Base-by-base conservation (phyloP, 176 grass and related monocot species). In the Oryza rufipogon region DNA sequence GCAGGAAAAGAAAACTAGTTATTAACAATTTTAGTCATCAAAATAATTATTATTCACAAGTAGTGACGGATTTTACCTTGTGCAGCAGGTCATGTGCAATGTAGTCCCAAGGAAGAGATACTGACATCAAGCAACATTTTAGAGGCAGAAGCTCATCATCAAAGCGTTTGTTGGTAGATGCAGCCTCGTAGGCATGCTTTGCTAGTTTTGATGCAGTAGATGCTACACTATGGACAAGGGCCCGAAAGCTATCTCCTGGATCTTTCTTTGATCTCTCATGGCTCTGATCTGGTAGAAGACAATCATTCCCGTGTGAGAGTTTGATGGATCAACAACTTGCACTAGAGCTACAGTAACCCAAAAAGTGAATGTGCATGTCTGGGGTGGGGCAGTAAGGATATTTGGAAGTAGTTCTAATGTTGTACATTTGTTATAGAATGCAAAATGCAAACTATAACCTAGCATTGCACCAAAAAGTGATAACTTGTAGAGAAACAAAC, bases 41-140 rank as follows among this genome's bases (percentile, higher is more conserved):
- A 52, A 2, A 70, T 7, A 64, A 15, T 3, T 5, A 70, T 46
- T 56, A 66, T 76, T 22, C 1, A 10, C 66, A 12, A 30, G 28
- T 3, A 0, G 1, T 12, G 12, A 81, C 28, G 26, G 63, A 75
- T 3, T 70, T 83, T 30, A 95, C 96, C 91, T 96, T 96, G 87
- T 95, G 94, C 81, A 98, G 58, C 56, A 94, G 54, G 77, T 95
- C 96, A 26, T 98, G 91, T 1, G 89, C 89, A 56, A 95, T 92
- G 58, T 68, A 60, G 52, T 98, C 96, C 96, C 93, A 98, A 64
- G 96, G 96, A 91, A 96, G 91, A 73, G 93, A 95, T 58, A 98
- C 89, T 8, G 93, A 94, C 89, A 98, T 98, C 83, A 98, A 83
- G 68, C 87, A 95, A 42, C 96, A 98, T 73, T 95, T 95, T 12